Evolutionary conservation across 2,329 filamentous ascomycete genomes (phyloP), one percentile per base, ranked within the genome.

Genomic region (Aspergillus ochraceus): DNA sequence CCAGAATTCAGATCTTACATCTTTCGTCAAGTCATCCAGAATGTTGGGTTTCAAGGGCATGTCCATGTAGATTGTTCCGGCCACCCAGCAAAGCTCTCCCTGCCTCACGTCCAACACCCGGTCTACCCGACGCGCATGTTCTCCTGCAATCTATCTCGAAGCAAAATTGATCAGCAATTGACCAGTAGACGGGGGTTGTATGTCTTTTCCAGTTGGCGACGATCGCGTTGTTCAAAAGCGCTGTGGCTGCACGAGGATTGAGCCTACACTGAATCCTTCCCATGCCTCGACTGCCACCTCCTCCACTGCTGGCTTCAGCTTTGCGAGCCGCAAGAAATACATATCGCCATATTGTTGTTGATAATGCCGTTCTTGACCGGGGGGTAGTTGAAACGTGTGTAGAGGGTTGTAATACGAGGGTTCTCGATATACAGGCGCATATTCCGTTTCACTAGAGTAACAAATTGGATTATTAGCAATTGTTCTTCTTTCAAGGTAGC

Each of bases 21-120:
- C 94, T 77, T 96, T 96, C 46, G 91, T 90, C 47, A 99, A 90
- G 69, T 99, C 95, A 60, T 97, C 93, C 36, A 99, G 80, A 74
- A 99, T 94, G 71, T 96, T 96, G 1, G 96, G 95, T 79, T 99
- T 99, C 70, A 97, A 77, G 2, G 90, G 86, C 91, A 99, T 93
- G 64, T 98, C 92, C 90, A 98, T 96, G 75, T 96, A 99, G 32
- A 98, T 87, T 0, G 95, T 99, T 17, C 96, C 95, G 0, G 89
- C 84, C 17, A 99, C 90, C 92, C 94, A 99, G 79, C 94, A 98
- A 39, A 98, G 81, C 78, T 97, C 88, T 64, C 95, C 95, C 79
- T 98, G 95, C 61, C 94, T 88, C 54, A 99, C 95, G 77, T 99
- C 94, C 30, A 99, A 84, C 60, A 99, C 95, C 67, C 95, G 84